phyloP scores from a whole-genome alignment of 208 protist genomes.

The Crithidia thermophila region DNA sequence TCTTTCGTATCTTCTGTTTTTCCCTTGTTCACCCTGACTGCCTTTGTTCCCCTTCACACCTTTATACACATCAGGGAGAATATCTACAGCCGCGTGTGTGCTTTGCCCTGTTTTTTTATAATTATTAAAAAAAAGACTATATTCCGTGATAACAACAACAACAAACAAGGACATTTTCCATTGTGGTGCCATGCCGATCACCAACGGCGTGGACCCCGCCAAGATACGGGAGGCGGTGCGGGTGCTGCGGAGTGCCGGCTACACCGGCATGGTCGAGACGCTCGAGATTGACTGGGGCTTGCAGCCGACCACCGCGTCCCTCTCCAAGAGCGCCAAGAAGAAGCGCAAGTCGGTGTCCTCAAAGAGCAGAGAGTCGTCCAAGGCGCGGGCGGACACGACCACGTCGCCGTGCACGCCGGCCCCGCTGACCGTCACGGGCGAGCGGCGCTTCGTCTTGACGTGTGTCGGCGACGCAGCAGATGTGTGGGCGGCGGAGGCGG shows the following conservation, averaged over 20 bases:
- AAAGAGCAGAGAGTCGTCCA: slow-evolving; percentile 32
- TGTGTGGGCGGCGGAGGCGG: slow-evolving; percentile 33
- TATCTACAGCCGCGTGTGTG: no score
- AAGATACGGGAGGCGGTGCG: slow-evolving; percentile 32
- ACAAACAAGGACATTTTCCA: neutral
- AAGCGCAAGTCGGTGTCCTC: slow-evolving; percentile 22
- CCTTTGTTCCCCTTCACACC: no score
- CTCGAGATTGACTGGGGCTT: slow-evolving; percentile 31
- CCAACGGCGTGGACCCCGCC: slow-evolving; percentile 22
- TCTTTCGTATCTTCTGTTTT: no score
- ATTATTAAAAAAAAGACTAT: no score
- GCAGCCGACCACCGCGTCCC: slow-evolving; percentile 8
- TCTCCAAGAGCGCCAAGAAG: slow-evolving; percentile 19
- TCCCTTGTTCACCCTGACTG: no score
- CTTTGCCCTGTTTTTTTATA: neutral
- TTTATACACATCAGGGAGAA: no score
- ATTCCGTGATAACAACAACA: no score
- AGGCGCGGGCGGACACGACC: slow-evolving; percentile 15
- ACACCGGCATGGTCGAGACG: slow-evolving; percentile 23
- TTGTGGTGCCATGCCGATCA: slow-evolving; percentile 18
- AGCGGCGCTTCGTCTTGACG: slow-evolving; percentile 36
- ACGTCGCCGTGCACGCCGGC: slow-evolving; percentile 14
- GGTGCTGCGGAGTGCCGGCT: slow-evolving; percentile 27
- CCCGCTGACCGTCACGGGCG: slow-evolving; percentile 10
- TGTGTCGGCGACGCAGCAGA: slow-evolving; percentile 46